Conservation (phyloP, 1,139 yeast genomes). For the Suhomyces kunorum region DNA sequence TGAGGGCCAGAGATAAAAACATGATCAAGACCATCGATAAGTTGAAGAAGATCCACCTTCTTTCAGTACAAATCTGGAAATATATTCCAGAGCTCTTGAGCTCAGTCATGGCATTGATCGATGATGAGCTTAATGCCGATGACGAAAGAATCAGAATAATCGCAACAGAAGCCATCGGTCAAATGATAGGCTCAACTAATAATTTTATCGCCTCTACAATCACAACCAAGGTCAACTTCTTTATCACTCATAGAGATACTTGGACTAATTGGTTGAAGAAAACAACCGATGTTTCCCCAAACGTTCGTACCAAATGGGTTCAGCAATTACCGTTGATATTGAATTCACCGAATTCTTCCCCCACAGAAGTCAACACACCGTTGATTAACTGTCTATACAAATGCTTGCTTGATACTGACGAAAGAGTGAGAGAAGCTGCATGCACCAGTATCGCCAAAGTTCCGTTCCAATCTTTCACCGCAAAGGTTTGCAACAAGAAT, state of each 20-base stretch:
- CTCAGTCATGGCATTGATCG: slow-evolving; percentile 76
- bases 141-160: slow-evolving; percentile 60
- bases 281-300: slow-evolving; percentile 64
- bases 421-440: slow-evolving; percentile 66
- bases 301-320: slow-evolving; percentile 72
- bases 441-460: slow-evolving; percentile 49
- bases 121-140: slow-evolving; percentile 78
- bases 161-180: slow-evolving; percentile 76
- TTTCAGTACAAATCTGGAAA: slow-evolving; percentile 73
- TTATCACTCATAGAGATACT: slow-evolving; percentile 57
- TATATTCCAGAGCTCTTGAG: slow-evolving; percentile 72
- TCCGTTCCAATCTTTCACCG: slow-evolving; percentile 42
- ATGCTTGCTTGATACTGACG: slow-evolving; percentile 75
- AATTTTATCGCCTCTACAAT: slow-evolving; percentile 21
- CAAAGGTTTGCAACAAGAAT: slow-evolving; percentile 45
- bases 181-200: slow-evolving; percentile 49
- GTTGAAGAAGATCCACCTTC: slow-evolving; percentile 58
- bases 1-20: slow-evolving; percentile 5
- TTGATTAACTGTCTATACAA: slow-evolving; percentile 62
- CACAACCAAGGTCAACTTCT: slow-evolving; percentile 53
- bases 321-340: slow-evolving; percentile 46
- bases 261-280: slow-evolving; percentile 76
- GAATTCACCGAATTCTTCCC: slow-evolving; percentile 37
- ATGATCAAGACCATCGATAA: slow-evolving; percentile 32
- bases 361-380: slow-evolving; percentile 51